Base-by-base conservation (phyloP, 345 rosid genomes). In the Ailanthus altissimus region DNA sequence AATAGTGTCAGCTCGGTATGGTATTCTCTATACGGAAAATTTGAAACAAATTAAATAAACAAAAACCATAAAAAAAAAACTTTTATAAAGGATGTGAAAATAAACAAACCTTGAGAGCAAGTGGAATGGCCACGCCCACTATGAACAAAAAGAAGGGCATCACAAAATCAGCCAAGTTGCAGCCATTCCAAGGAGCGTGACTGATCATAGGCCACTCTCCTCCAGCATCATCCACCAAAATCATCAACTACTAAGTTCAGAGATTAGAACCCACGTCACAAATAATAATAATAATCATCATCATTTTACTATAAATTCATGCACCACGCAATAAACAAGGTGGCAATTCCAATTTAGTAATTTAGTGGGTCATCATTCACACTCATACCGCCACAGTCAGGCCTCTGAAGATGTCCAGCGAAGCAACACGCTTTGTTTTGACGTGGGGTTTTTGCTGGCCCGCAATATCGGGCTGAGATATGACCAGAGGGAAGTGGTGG, bases 101-200 rank as follows among this genome's bases (percentile, higher is more conserved):
- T 6, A 54, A 62, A 54, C 47, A 9, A 51, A 94, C 98, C 93
- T 92, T 94, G 5, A 94, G 79, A 83, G 98, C 84, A 67, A 94
- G 98, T 9, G 98, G 87, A 63, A 93, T 85, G 83, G 98, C 90
- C 88, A 93, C 88, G 14, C 98, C 98, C 18, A 94, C 98, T 28
- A 91, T 93, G 83, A 94, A 93, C 61, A 94, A 79, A 59, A 94
- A 94, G 88, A 94, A 94, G 15, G 98, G 98, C 97, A 93, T 91
- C 5, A 93, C 98, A 75, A 91, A 94, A 88, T 94, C 98, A 23
- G 98, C 98, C 40, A 94, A 86, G 81, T 94, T 87, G 84, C 97
- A 91, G 16, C 98, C 97, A 38, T 91, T 81, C 98, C 98, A 94
- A 0, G 97, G 92, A 25, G 98, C 95, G 46, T 94, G 98, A 36